Conservation (phyloP, 305 asterid species). For the Solanum hybrid region DNA sequence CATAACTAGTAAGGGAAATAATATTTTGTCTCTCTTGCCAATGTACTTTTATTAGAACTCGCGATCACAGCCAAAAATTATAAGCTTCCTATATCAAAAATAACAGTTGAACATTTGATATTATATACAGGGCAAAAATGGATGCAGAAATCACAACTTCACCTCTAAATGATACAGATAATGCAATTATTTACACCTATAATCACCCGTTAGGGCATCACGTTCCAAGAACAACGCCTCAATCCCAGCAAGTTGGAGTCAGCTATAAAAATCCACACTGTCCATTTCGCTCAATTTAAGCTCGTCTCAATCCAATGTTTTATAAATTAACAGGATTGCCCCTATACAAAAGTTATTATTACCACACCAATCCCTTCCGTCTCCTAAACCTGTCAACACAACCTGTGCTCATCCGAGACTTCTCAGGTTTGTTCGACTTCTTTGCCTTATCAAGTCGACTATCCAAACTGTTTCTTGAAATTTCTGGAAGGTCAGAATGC, state of each 20-base stretch:
- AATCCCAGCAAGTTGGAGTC: background rate
- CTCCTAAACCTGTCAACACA: constrained; percentile 79
- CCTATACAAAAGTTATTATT: constrained; percentile 4
- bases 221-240: background rate
- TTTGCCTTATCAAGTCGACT: constrained; percentile 90
- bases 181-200: background rate
- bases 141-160: background rate
- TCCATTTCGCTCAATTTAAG: background rate
- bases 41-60: background rate
- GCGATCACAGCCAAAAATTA: background rate
- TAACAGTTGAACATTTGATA: background rate
- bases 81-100: background rate
- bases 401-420: constrained; percentile 84
- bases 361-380: constrained; percentile 75
- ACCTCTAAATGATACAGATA: background rate
- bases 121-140: background rate
- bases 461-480: constrained; percentile 90
- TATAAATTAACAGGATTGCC: background rate
- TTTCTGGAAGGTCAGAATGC: constrained; percentile 55
- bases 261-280: background rate
- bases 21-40: background rate
- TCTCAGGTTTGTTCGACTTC: constrained; percentile 75
- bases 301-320: background rate
- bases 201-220: background rate
- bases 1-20: background rate